A percentile compares a stretch with the other conserved stretches of the same genome.
Conservation (phyloP, 2,329 filamentous ascomycete genomes). For the Capronia epimyces region DNA sequence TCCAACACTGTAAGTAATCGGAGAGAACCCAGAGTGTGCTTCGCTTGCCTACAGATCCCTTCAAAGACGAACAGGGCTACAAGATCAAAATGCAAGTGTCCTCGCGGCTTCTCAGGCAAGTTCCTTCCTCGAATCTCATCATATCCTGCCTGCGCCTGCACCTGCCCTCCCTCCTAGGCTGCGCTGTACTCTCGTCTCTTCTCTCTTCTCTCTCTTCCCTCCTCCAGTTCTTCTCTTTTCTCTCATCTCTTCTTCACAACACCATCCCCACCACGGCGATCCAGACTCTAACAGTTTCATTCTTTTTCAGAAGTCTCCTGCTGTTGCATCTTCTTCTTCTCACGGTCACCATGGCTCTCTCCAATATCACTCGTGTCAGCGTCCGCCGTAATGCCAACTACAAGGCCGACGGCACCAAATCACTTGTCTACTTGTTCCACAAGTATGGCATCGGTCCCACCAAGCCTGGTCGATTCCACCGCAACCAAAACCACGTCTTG, state of each 20-base stretch:
- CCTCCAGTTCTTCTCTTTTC: background rate
- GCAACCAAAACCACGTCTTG: slow-evolving; percentile 41
- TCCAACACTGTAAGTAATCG: too few species aligned
- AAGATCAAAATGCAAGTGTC: background rate
- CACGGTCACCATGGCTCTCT: slow-evolving; percentile 32
- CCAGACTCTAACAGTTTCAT: background rate
- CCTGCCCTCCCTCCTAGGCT: background rate
- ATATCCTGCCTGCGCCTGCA: too few species aligned
- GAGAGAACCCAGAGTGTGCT: too few species aligned
- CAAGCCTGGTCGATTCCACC: slow-evolving; percentile 56
- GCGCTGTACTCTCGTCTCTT: background rate
- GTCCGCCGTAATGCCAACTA: slow-evolving; percentile 57
- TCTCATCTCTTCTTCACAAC: background rate
- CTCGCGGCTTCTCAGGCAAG: background rate
- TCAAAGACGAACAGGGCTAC: too few species aligned
- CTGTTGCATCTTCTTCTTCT: slow-evolving; percentile 9
- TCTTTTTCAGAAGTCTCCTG: slow-evolving; percentile 1
- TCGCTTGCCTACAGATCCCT: too few species aligned
- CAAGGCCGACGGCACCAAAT: slow-evolving; percentile 55
- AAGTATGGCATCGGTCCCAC: slow-evolving; percentile 62
- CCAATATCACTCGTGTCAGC: slow-evolving; percentile 40
- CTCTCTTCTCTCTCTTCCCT: background rate
- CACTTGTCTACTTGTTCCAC: slow-evolving; percentile 56
- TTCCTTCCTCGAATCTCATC: background rate
- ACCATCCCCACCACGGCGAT: background rate